Evolutionary conservation across 495 filamentous ascomycete species (phyloP), one percentile per base, ranked within the genome.

Genomic region (Podospora conica): DNA sequence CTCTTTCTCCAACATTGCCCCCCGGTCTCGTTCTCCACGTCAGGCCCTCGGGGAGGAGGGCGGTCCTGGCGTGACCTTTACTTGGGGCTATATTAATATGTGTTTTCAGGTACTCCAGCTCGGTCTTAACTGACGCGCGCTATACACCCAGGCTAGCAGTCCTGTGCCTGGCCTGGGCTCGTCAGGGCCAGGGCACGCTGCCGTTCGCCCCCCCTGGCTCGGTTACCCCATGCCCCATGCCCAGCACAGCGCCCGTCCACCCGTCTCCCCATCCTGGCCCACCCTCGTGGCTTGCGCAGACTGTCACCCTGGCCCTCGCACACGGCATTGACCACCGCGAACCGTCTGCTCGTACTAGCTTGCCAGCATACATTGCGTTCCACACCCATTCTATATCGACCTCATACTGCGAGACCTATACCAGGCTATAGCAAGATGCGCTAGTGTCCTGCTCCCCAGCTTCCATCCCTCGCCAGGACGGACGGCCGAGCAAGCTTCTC

Each of bases 241-340:
- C 21, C 55, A 22, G 25, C 58, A 25, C 58, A 59, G 58, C 24
- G 23, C 55, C 55, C 55, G 55, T 21, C 18, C 58, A 27, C 58
- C 58, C 27, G 58, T 59, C 58, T 22, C 53, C 64, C 65, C 55
- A 56, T 25, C 25, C 21, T 29, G 55, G 54, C 56, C 53, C 33
- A 40, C 25, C 23, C 33, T 66, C 27, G 55, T 67, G 65, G 69
- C 48, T 67, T 56, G 60, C 40, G 15, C 18, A 48, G 40, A 48
- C 40, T 48, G 40, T 48, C 40, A 61, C 56, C 56, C 61, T 66
- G 25, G 61, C 64, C 40, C 55, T 65, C 57, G 53, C 61, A 68
- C 68, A 77, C 75, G 75, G 75, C 75, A 77, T 77, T 75, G 75
- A 77, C 64, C 67, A 56, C 58, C 58, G 55, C 61, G 53, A 53